A percentile compares a stretch with the other conserved stretches of the same genome.
Conservation (phyloP, 2,329 filamentous ascomycete species). For the Nothopassalora personata region DNA sequence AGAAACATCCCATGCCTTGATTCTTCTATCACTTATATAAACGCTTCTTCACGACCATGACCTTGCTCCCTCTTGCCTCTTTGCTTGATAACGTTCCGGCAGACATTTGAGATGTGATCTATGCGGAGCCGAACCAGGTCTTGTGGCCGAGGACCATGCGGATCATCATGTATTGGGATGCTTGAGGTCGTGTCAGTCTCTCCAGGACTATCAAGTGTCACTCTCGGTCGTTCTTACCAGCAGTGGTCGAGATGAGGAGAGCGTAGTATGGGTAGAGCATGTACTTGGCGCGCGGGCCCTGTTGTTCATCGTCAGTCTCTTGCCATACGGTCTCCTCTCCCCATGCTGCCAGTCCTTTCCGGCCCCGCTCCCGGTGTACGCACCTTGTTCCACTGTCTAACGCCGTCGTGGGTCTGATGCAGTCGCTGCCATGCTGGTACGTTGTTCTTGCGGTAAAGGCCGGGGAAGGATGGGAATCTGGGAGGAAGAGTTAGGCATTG, state of each 20-base stretch:
- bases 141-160: slow-evolving; percentile 73
- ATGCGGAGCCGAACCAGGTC: slow-evolving; percentile 55
- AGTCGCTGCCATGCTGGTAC: slow-evolving; percentile 69
- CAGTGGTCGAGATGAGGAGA: slow-evolving; percentile 38
- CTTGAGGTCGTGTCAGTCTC: slow-evolving; percentile 22
- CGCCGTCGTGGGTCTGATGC: slow-evolving; percentile 68
- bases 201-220: not conserved
- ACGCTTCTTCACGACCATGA: not conserved
- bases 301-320: slow-evolving; percentile 18
- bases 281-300: slow-evolving; percentile 61
- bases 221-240: slow-evolving; percentile 48
- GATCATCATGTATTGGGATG: slow-evolving; percentile 63
- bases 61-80: not conserved
- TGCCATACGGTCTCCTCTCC: not conserved
- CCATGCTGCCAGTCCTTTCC: not conserved
- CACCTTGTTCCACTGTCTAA: slow-evolving; percentile 75
- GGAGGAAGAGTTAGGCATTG: slow-evolving; percentile 8
- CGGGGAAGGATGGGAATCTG: slow-evolving; percentile 27
- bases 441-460: slow-evolving; percentile 67
- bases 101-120: not conserved
- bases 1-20: slow-evolving; percentile 3
- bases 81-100: not conserved
- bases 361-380: slow-evolving; percentile 33
- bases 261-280: slow-evolving; percentile 64
- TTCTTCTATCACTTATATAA: slow-evolving; percentile 7